These are phyloP conservation scores for Hypoxylon sp. DNA, from an alignment of 2,329 filamentous ascomycete genomes.

Conservation along the genomic window DNA sequence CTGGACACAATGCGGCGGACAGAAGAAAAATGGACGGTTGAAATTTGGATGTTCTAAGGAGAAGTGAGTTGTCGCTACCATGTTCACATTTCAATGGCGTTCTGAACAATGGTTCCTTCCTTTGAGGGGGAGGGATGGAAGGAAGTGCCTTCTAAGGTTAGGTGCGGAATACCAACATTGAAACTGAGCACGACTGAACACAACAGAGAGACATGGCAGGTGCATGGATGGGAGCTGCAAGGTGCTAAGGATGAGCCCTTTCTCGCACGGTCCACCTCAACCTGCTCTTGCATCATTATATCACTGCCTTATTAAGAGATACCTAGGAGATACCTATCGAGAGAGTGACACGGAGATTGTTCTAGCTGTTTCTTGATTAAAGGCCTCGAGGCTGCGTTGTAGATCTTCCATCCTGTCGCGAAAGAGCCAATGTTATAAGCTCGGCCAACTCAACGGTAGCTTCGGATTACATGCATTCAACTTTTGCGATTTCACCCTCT, in stretches of 20 bases:
- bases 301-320: constrained; percentile 27
- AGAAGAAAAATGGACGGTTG: background rate
- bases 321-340: constrained; percentile 14
- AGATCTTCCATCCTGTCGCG: constrained; percentile 14
- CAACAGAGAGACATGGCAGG: constrained; percentile 10
- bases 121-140: constrained; percentile 19
- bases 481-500: constrained; percentile 9
- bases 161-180: no score
- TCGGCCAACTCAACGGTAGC: constrained; percentile 21
- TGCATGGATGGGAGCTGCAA: constrained; percentile 20
- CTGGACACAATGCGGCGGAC: constrained; percentile 7
- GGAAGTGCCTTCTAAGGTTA: background rate
- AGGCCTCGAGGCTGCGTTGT: constrained; percentile 16
- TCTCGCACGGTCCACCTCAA: constrained; percentile 42
- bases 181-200: background rate
- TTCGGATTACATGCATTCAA: constrained; percentile 35
- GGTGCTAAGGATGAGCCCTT: constrained; percentile 26
- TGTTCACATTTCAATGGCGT: constrained; percentile 40
- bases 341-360: constrained; percentile 31
- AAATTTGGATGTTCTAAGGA: constrained; percentile 23
- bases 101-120: constrained; percentile 6
- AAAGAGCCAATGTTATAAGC: constrained; percentile 18
- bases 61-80: constrained; percentile 27
- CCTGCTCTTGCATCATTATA: constrained; percentile 30
- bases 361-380: constrained; percentile 27